Percentiles rank a stretch among this genome's conserved stretches.
Evolutionary conservation across 2,329 filamentous ascomycete genomes (phyloP).

Genomic region (Colletotrichum ledebouriae): DNA sequence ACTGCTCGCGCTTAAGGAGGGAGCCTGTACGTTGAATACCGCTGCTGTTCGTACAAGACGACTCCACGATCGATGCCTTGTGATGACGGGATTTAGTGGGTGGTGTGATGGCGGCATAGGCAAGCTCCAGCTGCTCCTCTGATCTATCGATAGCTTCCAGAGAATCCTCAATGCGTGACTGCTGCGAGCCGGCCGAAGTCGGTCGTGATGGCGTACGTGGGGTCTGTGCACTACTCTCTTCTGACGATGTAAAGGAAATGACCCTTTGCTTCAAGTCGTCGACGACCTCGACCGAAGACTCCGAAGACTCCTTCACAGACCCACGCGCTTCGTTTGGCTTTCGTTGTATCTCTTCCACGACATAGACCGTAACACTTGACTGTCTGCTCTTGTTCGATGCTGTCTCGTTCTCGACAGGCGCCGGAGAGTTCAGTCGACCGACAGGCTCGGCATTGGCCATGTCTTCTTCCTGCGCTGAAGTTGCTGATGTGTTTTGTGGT

Average conservation of each 20-base stretch:
- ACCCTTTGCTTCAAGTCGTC: constrained; percentile 23
- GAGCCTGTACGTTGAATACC: neutral
- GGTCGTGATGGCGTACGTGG: constrained; percentile 35
- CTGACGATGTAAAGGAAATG: constrained; percentile 27
- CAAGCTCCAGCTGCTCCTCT: constrained; percentile 72
- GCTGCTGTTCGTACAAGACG: neutral
- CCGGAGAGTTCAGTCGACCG: constrained; percentile 15
- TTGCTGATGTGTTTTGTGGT: neutral
- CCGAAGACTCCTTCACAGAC: constrained; percentile 11
- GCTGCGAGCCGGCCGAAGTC: constrained; percentile 46
- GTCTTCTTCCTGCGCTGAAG: neutral
- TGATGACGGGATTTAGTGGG: constrained; percentile 43
- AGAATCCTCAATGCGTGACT: constrained; percentile 72
- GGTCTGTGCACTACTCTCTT: constrained; percentile 14
- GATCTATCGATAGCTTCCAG: constrained; percentile 72
- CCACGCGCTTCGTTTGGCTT: neutral
- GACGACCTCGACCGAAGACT: constrained; percentile 4
- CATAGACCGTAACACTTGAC: neutral
- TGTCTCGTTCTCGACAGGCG: constrained; percentile 5
- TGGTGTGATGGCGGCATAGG: constrained; percentile 56
- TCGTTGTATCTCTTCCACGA: neutral
- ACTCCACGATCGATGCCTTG: neutral
- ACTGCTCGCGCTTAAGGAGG: constrained; percentile 46
- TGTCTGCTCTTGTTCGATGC: constrained; percentile 9
- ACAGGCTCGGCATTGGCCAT: constrained; percentile 38